Base-by-base conservation (phyloP, 176 grass and related monocot species). In the Cenchrus americanus region DNA sequence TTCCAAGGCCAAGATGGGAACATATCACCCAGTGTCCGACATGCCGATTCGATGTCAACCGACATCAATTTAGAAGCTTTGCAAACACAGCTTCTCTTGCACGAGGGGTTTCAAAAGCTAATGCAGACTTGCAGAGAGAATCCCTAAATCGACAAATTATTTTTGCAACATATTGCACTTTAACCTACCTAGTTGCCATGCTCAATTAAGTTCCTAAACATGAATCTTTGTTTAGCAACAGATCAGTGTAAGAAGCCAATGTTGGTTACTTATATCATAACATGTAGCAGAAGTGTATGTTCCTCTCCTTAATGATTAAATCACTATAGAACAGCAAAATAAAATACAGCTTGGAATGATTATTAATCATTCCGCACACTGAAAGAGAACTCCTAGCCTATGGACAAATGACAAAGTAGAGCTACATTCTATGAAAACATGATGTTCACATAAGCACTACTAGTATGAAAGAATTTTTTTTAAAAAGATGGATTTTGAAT, bases 61-160 rank as follows among this genome's bases (percentile, higher is more conserved):
- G 2, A 47, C 66, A 69, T 69, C 66, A 44, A 69, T n/a, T 69
- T 44, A 69, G 41, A 46, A 70, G 67, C 21, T 70, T 23, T 21
- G 21, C 3, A 13, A 60, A 23, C 21, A 61, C 3, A 5, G 24
- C 58, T 61, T 24, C 58, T 24, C 58, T 57, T 21, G 54, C 54
- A 21, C 7, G 19, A 57, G 54, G 18, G 1, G 54, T n/a, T 23
- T 1, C 21, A 46, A 43, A n/a, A 47, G 18, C 66, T 22, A 69
- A 69, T 69, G 66, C 12, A 37, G 34, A 37, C 34, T 37, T 37
- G 34, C 34, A 69, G 32, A 69, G 66, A 69, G 34, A 69, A 69
- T 21, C 66, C 32, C 9, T 69, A 41, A 12, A 69, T 5, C 19
- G 46, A 47, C 22, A 46, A 46, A 43, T 46, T 7, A 37, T 12